Percentiles rank a stretch among this genome's conserved stretches.
Conservation (phyloP, 345 rosid species). For the Populus deltoides region DNA sequence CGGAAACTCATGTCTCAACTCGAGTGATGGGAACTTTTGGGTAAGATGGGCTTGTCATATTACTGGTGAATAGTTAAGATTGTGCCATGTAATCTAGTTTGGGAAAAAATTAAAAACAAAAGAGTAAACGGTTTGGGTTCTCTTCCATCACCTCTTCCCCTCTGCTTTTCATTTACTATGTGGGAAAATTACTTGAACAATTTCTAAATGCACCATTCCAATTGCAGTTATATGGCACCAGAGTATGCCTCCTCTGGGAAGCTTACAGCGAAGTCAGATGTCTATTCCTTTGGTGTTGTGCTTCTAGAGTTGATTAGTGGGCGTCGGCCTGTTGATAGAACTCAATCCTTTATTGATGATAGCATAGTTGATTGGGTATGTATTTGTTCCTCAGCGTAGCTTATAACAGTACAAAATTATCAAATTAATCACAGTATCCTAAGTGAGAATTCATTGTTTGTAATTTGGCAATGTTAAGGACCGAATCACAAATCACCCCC, state of each 20-base stretch:
- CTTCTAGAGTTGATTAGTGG: slow-evolving; percentile 31
- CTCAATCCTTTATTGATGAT: slow-evolving; percentile 16
- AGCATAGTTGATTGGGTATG: slow-evolving; percentile 32
- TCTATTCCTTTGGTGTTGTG: slow-evolving; percentile 36
- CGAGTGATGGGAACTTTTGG: slow-evolving; percentile 33
- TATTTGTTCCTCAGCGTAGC: not conserved
- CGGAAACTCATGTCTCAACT: slow-evolving; percentile 34
- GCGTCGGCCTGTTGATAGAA: slow-evolving; percentile 24
- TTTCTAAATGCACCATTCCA: not conserved
- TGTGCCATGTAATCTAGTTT: not conserved
- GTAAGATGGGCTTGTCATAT: slow-evolving; percentile 3
- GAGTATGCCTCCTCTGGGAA: slow-evolving; percentile 34
- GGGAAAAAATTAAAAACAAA: not conserved
- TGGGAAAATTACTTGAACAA: not conserved
- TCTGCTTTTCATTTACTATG: not conserved
- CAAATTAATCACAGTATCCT: not conserved
- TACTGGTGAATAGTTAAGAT: not conserved
- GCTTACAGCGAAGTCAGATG: slow-evolving; percentile 31
- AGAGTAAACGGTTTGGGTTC: not conserved
- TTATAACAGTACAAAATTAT: not conserved
- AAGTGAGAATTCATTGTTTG: not conserved
- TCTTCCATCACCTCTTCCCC: not conserved
- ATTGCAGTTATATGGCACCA: slow-evolving; percentile 33
- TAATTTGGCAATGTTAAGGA: not conserved
- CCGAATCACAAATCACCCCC: not conserved